Conservation (phyloP, 1,139 yeast species). For the Magnusiomyces tetraspermus region DNA sequence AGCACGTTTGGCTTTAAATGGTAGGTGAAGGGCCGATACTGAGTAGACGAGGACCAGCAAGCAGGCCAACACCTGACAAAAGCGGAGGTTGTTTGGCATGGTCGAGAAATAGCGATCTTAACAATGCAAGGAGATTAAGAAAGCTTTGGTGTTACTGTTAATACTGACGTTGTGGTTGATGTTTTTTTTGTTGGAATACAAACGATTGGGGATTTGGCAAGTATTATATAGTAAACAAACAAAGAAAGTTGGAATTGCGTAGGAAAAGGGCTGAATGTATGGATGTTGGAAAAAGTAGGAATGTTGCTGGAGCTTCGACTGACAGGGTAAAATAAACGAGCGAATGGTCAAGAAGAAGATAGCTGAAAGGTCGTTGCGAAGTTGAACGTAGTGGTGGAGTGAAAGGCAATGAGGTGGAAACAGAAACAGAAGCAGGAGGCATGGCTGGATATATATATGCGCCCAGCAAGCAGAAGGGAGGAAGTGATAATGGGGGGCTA, state of each 20-base stretch:
- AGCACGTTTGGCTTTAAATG: neutral
- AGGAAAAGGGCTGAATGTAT: neutral
- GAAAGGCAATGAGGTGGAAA: neutral
- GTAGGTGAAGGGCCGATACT: conserved; percentile 4
- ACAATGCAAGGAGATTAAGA: neutral
- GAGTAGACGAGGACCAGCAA: conserved; percentile 5
- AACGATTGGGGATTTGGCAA: neutral
- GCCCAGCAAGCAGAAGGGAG: no score
- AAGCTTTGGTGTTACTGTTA: no score
- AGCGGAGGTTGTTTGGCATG: conserved; percentile 2
- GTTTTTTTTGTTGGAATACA: no score
- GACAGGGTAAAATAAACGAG: neutral
- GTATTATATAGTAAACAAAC: neutral
- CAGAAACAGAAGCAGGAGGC: neutral
- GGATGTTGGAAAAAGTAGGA: neutral
- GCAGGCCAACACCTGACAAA: conserved; percentile 4
- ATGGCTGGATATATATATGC: no score
- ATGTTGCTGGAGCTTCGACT: neutral
- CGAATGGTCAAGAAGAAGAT: neutral
- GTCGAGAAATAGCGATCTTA: neutral
- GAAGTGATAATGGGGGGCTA: no score
- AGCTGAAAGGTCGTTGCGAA: neutral
- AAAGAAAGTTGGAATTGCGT: neutral
- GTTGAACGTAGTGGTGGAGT: neutral
- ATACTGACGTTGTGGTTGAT: no score